Conservation (phyloP, 805 yeast genomes). For the Nakazawaea holstii region DNA sequence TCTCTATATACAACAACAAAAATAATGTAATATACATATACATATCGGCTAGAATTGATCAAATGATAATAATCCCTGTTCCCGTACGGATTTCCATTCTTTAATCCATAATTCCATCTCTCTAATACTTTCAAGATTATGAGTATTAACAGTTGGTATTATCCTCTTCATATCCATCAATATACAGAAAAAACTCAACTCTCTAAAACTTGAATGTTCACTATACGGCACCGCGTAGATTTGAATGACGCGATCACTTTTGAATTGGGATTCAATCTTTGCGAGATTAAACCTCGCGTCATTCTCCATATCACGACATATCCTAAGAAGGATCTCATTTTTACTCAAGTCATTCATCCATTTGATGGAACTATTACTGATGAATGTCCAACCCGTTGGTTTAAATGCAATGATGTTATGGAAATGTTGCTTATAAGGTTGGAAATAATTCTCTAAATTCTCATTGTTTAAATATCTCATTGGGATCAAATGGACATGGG, state of each 20-base stretch:
- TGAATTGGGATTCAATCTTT: conserved; percentile 26
- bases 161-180: conserved; percentile 44
- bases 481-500: conserved; percentile 70
- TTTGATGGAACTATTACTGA: conserved; percentile 17
- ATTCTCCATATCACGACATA: conserved; percentile 8
- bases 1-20: neutral
- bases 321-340: conserved; percentile 9
- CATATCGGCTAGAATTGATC: conserved; percentile 12
- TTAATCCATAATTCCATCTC: conserved; percentile 31
- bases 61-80: conserved; percentile 8
- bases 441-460: conserved; percentile 44
- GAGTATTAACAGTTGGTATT: conserved; percentile 73
- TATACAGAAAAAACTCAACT: conserved; percentile 61
- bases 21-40: neutral
- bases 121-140: conserved; percentile 19
- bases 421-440: conserved; percentile 38
- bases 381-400: conserved; percentile 91
- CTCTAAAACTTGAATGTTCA: conserved; percentile 89
- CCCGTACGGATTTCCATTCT: conserved; percentile 22
- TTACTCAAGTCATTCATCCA: conserved; percentile 14
- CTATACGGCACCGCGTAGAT: conserved; percentile 77
- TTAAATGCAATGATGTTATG: conserved; percentile 64
- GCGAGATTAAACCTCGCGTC: conserved; percentile 16
- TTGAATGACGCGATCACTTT: conserved; percentile 30
- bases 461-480: conserved; percentile 49